Evolutionary conservation across 306 rosid genomes (phyloP).

Genomic region (Carpinus viminea): DNA sequence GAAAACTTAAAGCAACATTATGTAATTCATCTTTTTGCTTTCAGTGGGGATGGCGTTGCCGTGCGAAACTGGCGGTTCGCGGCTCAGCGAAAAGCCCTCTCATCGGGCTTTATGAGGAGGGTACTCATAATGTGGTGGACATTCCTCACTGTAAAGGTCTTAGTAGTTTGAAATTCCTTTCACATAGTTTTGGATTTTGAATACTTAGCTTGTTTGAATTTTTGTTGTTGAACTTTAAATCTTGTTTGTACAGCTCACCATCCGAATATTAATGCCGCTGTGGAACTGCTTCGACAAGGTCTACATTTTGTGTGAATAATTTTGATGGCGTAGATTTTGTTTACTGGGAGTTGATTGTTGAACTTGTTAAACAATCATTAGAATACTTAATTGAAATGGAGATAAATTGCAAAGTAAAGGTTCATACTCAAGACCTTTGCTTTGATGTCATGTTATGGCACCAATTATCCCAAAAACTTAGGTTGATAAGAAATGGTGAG

Average conservation of each 20-base stretch:
- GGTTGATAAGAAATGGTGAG: too few relatives aligned
- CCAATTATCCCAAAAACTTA: too few relatives aligned
- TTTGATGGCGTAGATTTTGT: neutral
- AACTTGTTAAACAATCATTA: neutral
- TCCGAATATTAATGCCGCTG: slow-evolving; percentile 88
- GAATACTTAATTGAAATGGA: too few relatives aligned
- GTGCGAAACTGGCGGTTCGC: slow-evolving; percentile 90
- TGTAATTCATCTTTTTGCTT: neutral
- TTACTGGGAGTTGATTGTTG: neutral
- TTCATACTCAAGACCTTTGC: too few relatives aligned
- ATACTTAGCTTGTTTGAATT: neutral
- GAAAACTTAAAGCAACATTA: neutral
- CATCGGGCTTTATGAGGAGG: slow-evolving; percentile 86
- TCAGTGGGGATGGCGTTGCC: slow-evolving; percentile 97
- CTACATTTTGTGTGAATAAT: neutral
- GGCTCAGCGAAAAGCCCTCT: slow-evolving; percentile 66
- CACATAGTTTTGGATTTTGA: neutral
- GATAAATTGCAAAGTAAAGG: too few relatives aligned
- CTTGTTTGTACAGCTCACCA: slow-evolving; percentile 72
- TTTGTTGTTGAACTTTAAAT: slow-evolving; percentile 9
- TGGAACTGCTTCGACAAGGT: slow-evolving; percentile 79
- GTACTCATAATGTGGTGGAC: slow-evolving; percentile 84
- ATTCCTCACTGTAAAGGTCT: slow-evolving; percentile 87
- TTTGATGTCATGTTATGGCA: too few relatives aligned
- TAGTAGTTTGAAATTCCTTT: neutral